Base-by-base conservation (phyloP, 2,329 filamentous ascomycete genomes). In the Colletotrichum chrysophilum region DNA sequence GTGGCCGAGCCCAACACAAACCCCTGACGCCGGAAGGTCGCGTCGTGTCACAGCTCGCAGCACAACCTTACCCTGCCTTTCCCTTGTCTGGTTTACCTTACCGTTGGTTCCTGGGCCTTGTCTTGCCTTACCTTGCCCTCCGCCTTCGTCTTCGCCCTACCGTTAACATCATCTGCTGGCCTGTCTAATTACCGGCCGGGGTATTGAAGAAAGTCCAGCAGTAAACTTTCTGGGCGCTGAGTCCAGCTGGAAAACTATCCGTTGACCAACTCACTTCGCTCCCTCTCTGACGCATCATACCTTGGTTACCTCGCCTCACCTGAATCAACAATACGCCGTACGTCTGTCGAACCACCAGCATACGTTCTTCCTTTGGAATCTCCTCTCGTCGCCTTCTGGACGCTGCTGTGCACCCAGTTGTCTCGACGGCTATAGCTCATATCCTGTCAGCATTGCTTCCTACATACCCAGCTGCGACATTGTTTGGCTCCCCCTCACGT, bases 1-100 rank as follows among this genome's bases (percentile, higher is more conserved):
- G 70, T 56, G 70, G 74, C 58, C 56, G 58, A 67, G 48, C 70
- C 64, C 56, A 61, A 52, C 64, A 64, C 38, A 74, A 68, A 76
- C 74, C 74, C 74, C 74, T 76, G 74, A 76, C 74, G 64, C 70
- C 64, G n/a, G 60, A 64, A 68, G 48, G 64, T 75, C 70, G 64
- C 73, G 64, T 76, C 34, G 70, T 76, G 70, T 69, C 70, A 69
- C 64, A 76, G 64, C 66, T 64, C 66, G 34, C 60, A 43, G 24
- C 24, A 28, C 55, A 30, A 55, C 62, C 70, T 75, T 68, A 30
- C 70, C 67, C 56, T 43, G 32, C 9, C 55, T 43, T 60, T 69
- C 14, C 66, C 66, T 69, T 43, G 55, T 24, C 16, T 56, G 48
- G 60, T 43, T 24, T 64, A 38, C 60, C 60, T 61, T 61, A 30